Evolutionary conservation across 805 yeast species (phyloP).

Genomic region (Ogataea nakhonphanomensis): DNA sequence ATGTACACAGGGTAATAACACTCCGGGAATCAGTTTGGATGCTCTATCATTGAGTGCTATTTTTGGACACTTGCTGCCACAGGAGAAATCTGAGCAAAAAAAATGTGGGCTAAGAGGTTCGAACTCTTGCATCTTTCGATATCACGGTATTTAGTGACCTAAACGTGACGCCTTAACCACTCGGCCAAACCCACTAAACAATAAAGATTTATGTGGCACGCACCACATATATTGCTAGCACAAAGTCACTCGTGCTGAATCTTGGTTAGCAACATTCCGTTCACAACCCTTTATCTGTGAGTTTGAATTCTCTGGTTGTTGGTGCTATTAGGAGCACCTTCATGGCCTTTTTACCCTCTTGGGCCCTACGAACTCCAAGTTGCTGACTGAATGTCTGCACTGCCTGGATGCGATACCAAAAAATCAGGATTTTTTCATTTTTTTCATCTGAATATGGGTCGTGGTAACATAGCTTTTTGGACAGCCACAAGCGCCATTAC

Average conservation of each 20-base stretch:
- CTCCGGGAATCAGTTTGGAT: background rate
- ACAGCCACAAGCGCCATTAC: conserved; percentile 33
- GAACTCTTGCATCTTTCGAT: conserved; percentile 30
- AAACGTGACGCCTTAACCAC: conserved; percentile 32
- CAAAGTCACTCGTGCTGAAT: background rate
- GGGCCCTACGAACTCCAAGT: no score
- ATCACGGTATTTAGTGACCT: conserved; percentile 25
- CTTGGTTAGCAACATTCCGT: background rate
- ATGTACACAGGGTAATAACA: no score
- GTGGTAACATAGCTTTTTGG: conserved; percentile 15
- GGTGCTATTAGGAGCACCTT: background rate
- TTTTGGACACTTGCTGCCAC: conserved; percentile 11
- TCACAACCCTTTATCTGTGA: no score
- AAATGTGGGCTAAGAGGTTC: conserved; percentile 30
- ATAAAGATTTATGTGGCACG: background rate
- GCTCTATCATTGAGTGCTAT: conserved; percentile 6
- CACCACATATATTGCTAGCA: background rate
- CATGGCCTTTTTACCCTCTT: no score
- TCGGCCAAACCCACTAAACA: conserved; percentile 28
- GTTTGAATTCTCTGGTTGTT: background rate
- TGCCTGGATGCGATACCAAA: background rate
- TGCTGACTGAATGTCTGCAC: background rate
- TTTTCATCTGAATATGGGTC: conserved; percentile 4
- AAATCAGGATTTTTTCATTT: background rate
- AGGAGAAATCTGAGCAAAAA: conserved; percentile 9